Conservation (phyloP, 331 rosid genomes). For the Cydonia oblonga region DNA sequence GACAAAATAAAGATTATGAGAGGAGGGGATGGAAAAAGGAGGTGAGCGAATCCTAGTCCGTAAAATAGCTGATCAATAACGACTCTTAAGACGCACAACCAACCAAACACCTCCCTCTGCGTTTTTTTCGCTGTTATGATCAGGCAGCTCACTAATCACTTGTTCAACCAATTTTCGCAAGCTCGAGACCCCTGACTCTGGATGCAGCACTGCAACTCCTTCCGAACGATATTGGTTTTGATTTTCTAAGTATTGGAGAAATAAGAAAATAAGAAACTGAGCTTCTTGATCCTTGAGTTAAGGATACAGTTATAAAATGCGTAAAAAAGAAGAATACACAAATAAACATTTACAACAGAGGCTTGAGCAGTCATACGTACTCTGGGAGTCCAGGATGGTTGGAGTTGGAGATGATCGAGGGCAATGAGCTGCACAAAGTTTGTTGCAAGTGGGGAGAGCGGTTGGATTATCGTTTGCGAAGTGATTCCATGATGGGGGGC, state of each 20-base stretch:
- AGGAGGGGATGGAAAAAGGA: no score
- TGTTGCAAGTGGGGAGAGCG: no score
- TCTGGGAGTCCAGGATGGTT: no score
- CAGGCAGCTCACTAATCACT: no score
- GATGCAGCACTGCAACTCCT: background rate
- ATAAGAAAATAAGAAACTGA: background rate
- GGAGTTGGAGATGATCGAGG: no score
- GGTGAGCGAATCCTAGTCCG: no score
- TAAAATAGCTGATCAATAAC: background rate
- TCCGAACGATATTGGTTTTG: background rate
- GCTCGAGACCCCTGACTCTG: background rate
- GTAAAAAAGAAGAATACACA: no score
- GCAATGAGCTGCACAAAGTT: no score
- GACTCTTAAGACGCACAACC: background rate
- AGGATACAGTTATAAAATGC: background rate
- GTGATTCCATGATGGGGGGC: no score
- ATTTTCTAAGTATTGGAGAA: background rate
- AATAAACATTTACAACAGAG: background rate
- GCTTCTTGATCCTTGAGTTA: background rate
- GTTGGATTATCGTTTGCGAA: no score
- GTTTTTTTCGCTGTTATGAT: background rate
- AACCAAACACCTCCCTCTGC: background rate
- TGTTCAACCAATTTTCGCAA: background rate
- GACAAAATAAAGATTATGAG: no score
- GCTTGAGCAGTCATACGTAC: no score